Evolutionary conservation across 2,329 filamentous ascomycete species (phyloP).

Genomic region (Fusarium pseudonygamai): DNA sequence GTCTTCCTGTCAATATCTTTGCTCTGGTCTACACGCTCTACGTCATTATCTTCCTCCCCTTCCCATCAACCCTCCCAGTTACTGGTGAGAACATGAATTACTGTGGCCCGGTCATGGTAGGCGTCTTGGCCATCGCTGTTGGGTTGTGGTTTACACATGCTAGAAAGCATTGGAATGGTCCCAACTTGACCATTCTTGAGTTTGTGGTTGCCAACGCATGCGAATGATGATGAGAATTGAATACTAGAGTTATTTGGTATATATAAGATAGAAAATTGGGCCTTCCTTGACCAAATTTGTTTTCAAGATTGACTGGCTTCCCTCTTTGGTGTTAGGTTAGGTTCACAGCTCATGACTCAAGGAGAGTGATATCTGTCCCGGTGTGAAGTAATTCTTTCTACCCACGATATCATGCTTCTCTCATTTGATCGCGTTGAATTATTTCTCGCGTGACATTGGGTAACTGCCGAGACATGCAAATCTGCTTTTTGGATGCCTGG

Average conservation of each 20-base stretch:
- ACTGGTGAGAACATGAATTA: conserved; percentile 40
- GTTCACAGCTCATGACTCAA: background rate
- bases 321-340: accelerated
- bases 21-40: conserved; percentile 39
- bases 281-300: background rate
- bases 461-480: accelerated
- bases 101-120: conserved; percentile 39
- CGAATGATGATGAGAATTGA: background rate
- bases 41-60: conserved; percentile 40
- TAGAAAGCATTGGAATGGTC: conserved; percentile 37
- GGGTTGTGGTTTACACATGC: conserved; percentile 31
- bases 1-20: conserved; percentile 31
- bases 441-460: accelerated
- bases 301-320: background rate
- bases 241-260: background rate
- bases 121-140: conserved; percentile 31
- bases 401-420: no score
- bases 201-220: conserved; percentile 34
- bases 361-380: no score
- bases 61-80: conserved; percentile 37
- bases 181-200: conserved; percentile 39
- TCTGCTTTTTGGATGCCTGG: no score
- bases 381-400: no score
- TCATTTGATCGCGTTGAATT: no score
- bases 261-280: background rate